Percentiles rank a stretch among this genome's conserved stretches.
These are phyloP conservation scores for Fraxinus cuspidata DNA, from an alignment of 257 asterid species.

Conservation along the genomic window DNA sequence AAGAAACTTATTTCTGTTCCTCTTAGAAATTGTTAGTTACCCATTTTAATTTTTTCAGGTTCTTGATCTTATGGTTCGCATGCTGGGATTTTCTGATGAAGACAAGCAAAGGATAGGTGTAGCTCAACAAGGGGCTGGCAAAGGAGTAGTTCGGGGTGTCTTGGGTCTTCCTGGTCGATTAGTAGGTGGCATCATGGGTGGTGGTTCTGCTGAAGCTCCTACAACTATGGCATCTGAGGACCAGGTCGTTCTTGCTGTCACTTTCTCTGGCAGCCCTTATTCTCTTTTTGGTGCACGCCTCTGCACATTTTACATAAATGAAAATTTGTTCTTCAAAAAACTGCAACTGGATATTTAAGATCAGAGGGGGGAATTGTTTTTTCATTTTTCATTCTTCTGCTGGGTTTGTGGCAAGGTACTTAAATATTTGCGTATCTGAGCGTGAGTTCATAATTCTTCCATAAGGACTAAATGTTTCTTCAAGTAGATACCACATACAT, in stretches of 20 bases:
- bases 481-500: background rate
- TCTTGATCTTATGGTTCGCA: constrained; percentile 92
- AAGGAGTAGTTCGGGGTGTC: constrained; percentile 96
- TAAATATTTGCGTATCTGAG: background rate
- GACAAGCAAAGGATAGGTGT: constrained; percentile 90
- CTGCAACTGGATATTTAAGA: background rate
- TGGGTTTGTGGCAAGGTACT: constrained; percentile 12
- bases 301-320: background rate
- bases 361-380: background rate
- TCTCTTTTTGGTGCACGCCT: constrained; percentile 21
- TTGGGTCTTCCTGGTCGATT: constrained; percentile 92
- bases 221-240: constrained; percentile 60
- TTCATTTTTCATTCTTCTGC: background rate
- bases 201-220: constrained; percentile 56
- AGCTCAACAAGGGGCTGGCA: constrained; percentile 87
- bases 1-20: background rate
- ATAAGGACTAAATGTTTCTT: background rate
- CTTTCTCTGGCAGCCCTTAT: background rate
- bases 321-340: background rate
- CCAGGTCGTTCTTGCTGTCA: constrained; percentile 52
- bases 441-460: background rate
- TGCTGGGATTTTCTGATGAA: constrained; percentile 97
- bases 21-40: background rate
- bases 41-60: constrained; percentile 48
- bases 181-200: constrained; percentile 87